Percentiles rank a stretch among this genome's conserved stretches.
These are phyloP conservation scores for Tylopilus cervinicoccineus DNA, from an alignment of 768 basidiomycete species.

Conservation along the genomic window DNA sequence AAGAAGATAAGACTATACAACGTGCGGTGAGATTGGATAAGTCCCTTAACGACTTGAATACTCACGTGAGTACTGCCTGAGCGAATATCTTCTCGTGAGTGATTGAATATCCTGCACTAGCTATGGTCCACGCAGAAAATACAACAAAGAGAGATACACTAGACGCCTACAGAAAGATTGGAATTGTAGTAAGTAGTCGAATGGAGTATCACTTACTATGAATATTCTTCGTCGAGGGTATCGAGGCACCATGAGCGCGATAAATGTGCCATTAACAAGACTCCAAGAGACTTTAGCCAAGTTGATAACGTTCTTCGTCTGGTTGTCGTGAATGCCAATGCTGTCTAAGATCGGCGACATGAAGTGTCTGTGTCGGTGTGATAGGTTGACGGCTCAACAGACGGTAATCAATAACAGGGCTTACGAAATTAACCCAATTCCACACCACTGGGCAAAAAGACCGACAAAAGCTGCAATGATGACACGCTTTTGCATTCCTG, in stretches of 20 bases:
- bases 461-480: constrained; percentile 11
- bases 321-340: constrained; percentile 20
- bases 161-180: background rate
- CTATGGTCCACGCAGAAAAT: constrained; percentile 10
- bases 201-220: constrained; percentile 1
- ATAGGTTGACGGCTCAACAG: background rate
- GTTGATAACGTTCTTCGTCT: constrained; percentile 15
- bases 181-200: background rate
- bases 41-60: background rate
- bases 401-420: background rate
- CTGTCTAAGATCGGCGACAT: constrained; percentile 14
- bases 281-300: constrained; percentile 12
- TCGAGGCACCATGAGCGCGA: constrained; percentile 5
- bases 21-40: background rate
- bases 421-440: constrained; percentile 11
- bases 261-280: constrained; percentile 2
- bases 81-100: background rate
- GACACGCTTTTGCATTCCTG: constrained; percentile 16
- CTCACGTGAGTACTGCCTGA: constrained; percentile 4
- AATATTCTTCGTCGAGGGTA: constrained; percentile 16
- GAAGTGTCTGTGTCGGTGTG: constrained; percentile 3
- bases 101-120: constrained; percentile 8
- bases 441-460: constrained; percentile 15
- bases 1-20: constrained; percentile 8
- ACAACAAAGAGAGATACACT: constrained; percentile 7